Base-by-base conservation (phyloP, 306 rosid genomes). In the Trifolium dubium region DNA sequence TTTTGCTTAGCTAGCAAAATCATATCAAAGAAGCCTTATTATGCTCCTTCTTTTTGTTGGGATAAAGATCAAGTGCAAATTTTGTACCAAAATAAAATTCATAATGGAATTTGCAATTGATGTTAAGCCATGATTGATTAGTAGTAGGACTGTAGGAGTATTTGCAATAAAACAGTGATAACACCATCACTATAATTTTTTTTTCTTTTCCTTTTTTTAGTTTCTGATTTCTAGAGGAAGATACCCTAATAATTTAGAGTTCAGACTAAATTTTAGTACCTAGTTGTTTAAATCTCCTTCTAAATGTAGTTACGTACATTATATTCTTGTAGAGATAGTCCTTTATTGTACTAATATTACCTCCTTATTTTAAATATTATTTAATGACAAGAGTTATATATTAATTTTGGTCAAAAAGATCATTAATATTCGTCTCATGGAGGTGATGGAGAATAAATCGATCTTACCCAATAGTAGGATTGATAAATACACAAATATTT, bases 1-100 rank as follows among this genome's bases (percentile, higher is more conserved):
- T 69, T 68, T 73, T 80, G 71, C 74, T 56, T 68, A 41, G 69
- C 85, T 69, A 74, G 77, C 68, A 69, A 68, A 76, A 77, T 73
- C 75, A 77, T 77, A n/a, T 67, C 64, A 71, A 59, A 59, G 10
- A 71, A 71, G 7, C 41, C 5, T n/a, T 17, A 23, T n/a, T 17
- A 23, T 71, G 11, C 66, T 62, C 58, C 61, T 69, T 67, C 35
- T 41, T 72, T 67, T 14, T 59, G 55, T 29, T 50, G 32, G 11
- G 17, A 58, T 77, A 77, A 51, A 61, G 32, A 12, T 70, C 32
- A 72, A 67, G 51, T 80, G 10, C 8, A 53, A 23, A 56, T 37
- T 44, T 35, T 7, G 9, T 35, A 34, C 39, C 5, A 34, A 34
- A 34, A 37, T 2, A 72, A 51, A 61, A 31, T 8, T 70, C 34